Evolutionary conservation across 441 rosid genomes (phyloP).

Genomic region (Syzygium malaccense): DNA sequence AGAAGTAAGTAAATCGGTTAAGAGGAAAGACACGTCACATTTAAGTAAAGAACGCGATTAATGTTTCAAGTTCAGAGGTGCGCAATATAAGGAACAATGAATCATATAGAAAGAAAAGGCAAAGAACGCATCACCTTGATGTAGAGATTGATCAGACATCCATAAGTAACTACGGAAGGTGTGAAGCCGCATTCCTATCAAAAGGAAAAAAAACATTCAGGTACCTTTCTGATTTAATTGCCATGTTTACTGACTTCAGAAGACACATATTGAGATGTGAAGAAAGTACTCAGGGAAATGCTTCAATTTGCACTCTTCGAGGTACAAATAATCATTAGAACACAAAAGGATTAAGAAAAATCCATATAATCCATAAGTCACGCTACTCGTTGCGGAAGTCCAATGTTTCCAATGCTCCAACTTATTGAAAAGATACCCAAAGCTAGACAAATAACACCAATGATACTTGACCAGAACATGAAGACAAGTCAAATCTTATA

Average conservation of each 20-base stretch:
- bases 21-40: background rate
- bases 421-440: background rate
- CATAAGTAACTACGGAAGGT: slow-evolving; percentile 83
- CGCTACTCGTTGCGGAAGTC: background rate
- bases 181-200: slow-evolving; percentile 86
- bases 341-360: background rate
- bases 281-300: background rate
- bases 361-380: background rate
- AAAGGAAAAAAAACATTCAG: background rate
- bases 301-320: background rate
- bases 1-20: background rate
- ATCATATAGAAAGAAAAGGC: background rate
- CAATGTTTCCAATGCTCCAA: background rate
- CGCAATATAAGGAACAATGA: background rate
- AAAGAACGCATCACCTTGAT: slow-evolving; percentile 46
- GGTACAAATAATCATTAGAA: background rate
- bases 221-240: background rate
- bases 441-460: background rate
- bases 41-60: background rate
- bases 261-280: background rate
- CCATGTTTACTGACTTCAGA: background rate
- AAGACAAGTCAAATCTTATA: background rate
- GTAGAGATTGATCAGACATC: slow-evolving; percentile 83
- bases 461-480: background rate
- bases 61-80: background rate